Percentiles rank a stretch among this genome's conserved stretches.
Evolutionary conservation across 805 yeast genomes (phyloP).

Genomic region (Priceomyces castillae): DNA sequence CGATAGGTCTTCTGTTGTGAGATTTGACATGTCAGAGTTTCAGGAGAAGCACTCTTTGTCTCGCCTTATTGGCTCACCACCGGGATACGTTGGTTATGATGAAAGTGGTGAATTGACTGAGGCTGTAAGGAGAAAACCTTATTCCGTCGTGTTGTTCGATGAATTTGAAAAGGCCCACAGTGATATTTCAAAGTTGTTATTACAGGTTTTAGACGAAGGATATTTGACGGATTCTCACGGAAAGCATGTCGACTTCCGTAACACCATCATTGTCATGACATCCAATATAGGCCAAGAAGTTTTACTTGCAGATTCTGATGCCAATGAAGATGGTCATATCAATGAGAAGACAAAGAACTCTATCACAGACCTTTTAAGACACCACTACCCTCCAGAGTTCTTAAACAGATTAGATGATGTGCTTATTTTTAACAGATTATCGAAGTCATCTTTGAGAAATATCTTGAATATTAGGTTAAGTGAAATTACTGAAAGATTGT

Average conservation of each 20-base stretch:
- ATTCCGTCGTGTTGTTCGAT: conserved; percentile 87
- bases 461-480: conserved; percentile 82
- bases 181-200: conserved; percentile 83
- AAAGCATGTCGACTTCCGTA: conserved; percentile 87
- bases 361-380: conserved; percentile 68
- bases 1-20: conserved; percentile 77
- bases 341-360: conserved; percentile 48
- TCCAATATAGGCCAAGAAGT: conserved; percentile 95
- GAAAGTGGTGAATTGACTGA: conserved; percentile 96
- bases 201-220: conserved; percentile 96
- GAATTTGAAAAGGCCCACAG: conserved; percentile 97
- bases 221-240: conserved; percentile 94
- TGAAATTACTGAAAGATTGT: conserved; percentile 77
- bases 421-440: conserved; percentile 87
- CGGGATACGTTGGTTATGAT: conserved; percentile 96
- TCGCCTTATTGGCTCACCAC: conserved; percentile 94
- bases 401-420: conserved; percentile 92
- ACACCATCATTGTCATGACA: conserved; percentile 94
- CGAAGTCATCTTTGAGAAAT: conserved; percentile 67
- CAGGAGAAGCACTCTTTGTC: conserved; percentile 93
- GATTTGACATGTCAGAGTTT: conserved; percentile 98
- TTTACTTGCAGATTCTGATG: conserved; percentile 59
- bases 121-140: conserved; percentile 93
- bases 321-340: conserved; percentile 62
- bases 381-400: conserved; percentile 89